Evolutionary conservation across 1,139 yeast species (phyloP).

Genomic region (Yamadazyma dendronema): DNA sequence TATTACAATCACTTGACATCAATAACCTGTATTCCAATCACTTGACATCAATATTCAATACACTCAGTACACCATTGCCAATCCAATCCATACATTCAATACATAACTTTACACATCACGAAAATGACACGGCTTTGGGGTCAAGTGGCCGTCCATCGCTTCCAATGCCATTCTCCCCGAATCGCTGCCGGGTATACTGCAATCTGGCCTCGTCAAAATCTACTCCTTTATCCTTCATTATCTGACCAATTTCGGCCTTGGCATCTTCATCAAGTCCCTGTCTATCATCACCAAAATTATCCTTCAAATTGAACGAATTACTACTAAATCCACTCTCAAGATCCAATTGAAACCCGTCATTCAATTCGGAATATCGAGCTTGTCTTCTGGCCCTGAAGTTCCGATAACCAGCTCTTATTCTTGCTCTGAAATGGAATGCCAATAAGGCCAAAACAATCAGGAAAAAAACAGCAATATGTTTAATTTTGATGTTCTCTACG

Average conservation of each 20-base stretch:
- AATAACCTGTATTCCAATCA: no score
- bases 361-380: slow-evolving; percentile 16
- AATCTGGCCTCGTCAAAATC: slow-evolving; percentile 73
- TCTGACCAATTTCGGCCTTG: slow-evolving; percentile 46
- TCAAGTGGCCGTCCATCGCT: slow-evolving; percentile 39
- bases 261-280: slow-evolving; percentile 59
- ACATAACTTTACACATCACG: background rate
- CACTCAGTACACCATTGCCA: no score
- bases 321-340: slow-evolving; percentile 67
- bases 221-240: slow-evolving; percentile 52
- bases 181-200: slow-evolving; percentile 43
- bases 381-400: slow-evolving; percentile 23
- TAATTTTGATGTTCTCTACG: slow-evolving; percentile 7
- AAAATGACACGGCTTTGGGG: slow-evolving; percentile 32
- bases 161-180: slow-evolving; percentile 55
- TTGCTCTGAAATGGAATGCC: slow-evolving; percentile 26
- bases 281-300: slow-evolving; percentile 54
- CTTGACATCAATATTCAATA: no score
- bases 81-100: background rate
- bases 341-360: slow-evolving; percentile 53
- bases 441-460: slow-evolving; percentile 14
- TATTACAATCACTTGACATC: no score
- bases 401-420: slow-evolving; percentile 23
- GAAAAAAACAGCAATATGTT: slow-evolving; percentile 14
- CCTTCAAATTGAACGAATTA: slow-evolving; percentile 52